Evolutionary conservation across 768 basidiomycete species (phyloP), one percentile per base, ranked within the genome.

Genomic region (Gymnopilus junonius): DNA sequence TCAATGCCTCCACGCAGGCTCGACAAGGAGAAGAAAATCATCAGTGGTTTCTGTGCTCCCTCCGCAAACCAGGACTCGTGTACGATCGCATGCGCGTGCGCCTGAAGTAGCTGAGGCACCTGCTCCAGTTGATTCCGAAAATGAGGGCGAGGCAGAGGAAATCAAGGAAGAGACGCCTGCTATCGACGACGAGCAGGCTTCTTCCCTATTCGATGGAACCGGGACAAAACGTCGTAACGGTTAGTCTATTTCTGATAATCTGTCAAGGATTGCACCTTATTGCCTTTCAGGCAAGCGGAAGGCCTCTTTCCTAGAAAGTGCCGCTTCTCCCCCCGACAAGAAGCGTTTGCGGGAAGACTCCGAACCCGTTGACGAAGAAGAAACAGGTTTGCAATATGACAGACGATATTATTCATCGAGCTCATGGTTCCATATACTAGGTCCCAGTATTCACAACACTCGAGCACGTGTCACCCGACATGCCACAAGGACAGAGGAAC

Each of bases 271-370:
- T 46, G 12, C 54, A 35, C n/a, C 34, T 57, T 42, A 54, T 32
- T 20, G 1, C 48, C 5, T 50, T 51, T 8, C 69, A 88, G 89
- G 80, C 32, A 92, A 92, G 76, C 86, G 90, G 27, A 90, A 90
- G 68, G 84, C 83, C 2, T 86, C 85, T 3, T 80, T 85, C 43
- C 67, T 79, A 17, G 88, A 86, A 60, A 74, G 70, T n/a, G 63
- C 75, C 14, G 82, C 84, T 69, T 75, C 79, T 46, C 77, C 77
- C 17, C 82, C 83, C 21, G 86, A 87, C 17, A 81, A 74, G 60
- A 91, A 91, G 73, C 81, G 86, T 43, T 53, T 71, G 4, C 80
- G 90, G n/a, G 90, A 90, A 67, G 88, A 88, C 27, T 91, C 89
- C 0, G 88, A 89, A 68, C 83, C 86, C 10, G 78, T 78, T 1